Base-by-base conservation (phyloP, 306 rosid species). In the Dalbergia cultrata region DNA sequence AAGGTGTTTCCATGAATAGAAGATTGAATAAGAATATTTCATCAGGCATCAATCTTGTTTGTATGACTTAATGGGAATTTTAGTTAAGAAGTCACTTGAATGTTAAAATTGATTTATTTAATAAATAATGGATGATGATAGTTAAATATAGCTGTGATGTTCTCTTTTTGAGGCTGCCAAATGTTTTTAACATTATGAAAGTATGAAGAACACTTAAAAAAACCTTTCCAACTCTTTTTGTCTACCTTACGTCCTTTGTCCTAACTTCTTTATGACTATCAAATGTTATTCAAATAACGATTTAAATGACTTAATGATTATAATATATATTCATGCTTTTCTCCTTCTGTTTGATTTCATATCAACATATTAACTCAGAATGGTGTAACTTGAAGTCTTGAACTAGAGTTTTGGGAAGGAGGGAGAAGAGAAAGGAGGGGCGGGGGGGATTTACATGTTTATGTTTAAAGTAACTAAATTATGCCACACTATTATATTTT, bases 161-260 rank as follows among this genome's bases (percentile, higher is more conserved):
- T 73, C 26, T 11, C n/a, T 18, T 70, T 59, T 61, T 71, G 18
- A 17, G 70, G 78, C 16, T 60, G 61, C 61, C 47, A 58, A 33
- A 6, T 19, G n/a, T 37, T 79, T 31, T 31, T 34, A 79, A 31
- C 54, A 33, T 59, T 59, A 44, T 61, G n/a, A 22, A 19, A 21
- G 9, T 62, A 33, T 62, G 19, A 33, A 62, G 64, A 18, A 33
- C 47, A 60, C 64, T 60, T 70, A 60, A 37, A 56, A 77, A 37
- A 41, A 41, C 75, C 33, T 54, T 67, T 22, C 14, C 11, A 67
- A 67, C 45, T 67, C 60, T 57, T 58, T 17, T 9, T 53, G 22
- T 13, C 41, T 14, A 34, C 26, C 26, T 34, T 47, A 34, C 54
- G 2, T 4, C 41, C 14, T 39, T 35, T 54, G 13, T 26, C 5